Evolutionary conservation across 2,329 filamentous ascomycete genomes (phyloP).

Genomic region (Fusarium pseudoanthophilum): DNA sequence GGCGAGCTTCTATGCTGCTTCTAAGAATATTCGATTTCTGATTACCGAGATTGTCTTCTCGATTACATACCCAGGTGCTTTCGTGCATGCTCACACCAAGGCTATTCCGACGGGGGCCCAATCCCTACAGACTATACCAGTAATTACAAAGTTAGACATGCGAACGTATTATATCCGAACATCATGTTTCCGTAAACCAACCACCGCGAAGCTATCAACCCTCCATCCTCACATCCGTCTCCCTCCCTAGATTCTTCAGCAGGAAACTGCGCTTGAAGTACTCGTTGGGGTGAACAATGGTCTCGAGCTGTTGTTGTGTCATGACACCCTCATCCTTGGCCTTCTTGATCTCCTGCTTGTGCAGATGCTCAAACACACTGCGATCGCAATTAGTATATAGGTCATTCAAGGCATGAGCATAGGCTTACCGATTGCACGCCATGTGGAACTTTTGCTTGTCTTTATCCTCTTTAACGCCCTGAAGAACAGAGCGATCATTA

Average conservation of each 20-base stretch:
- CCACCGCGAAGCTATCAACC: conserved; percentile 48
- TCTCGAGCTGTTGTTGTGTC: conserved; percentile 83
- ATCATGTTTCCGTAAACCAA: conserved; percentile 31
- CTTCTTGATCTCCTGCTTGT: conserved; percentile 80
- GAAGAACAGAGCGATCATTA: conserved; percentile 78
- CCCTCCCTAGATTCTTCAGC: conserved; percentile 78
- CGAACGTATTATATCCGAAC: conserved; percentile 21
- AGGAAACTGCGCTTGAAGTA: conserved; percentile 97
- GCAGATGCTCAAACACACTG: conserved; percentile 87
- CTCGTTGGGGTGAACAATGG: conserved; percentile 96
- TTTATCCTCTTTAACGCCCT: conserved; percentile 88
- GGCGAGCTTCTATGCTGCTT: conserved; percentile 12
- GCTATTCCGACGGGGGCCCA: conserved; percentile 32
- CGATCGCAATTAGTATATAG: conserved; percentile 1
- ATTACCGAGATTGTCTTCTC: background rate
- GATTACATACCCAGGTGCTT: background rate
- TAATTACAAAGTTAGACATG: conserved; percentile 16
- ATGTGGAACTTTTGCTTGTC: conserved; percentile 91
- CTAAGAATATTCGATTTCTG: conserved; percentile 32
- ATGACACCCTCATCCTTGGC: conserved; percentile 80
- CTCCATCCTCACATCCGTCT: conserved; percentile 68
- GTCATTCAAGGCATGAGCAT: background rate
- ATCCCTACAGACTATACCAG: conserved; percentile 17
- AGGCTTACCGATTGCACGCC: conserved; percentile 84
- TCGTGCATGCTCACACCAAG: conserved; percentile 4